Base-by-base conservation (phyloP, 2,329 filamentous ascomycete genomes). In the Claviceps spartinae region DNA sequence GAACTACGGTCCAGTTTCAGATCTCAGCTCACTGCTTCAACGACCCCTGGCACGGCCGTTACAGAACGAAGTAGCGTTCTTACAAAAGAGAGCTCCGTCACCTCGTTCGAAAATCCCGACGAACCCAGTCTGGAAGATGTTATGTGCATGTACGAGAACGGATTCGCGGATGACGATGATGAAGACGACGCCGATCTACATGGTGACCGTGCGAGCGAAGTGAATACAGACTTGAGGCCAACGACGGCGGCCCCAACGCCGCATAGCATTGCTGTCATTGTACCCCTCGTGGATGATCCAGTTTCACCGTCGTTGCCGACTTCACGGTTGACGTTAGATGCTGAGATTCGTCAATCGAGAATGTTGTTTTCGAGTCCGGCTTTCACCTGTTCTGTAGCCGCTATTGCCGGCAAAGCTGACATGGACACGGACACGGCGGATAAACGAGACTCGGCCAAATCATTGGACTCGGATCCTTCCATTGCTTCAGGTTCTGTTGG, bases 41-140 rank as follows among this genome's bases (percentile, higher is more conserved):
- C 76, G 5, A 69, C 71, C 26, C 76, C 75, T 36, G 89, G 84
- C 24, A 78, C 76, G 2, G 58, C 66, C 5, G 81, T 83, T n/a
- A 94, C 88, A 1, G 87, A 91, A 62, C 78, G 87, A 55, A 94
- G 87, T 65, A 95, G 89, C 62, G 75, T 93, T 48, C 66, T 84
- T 57, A 93, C 88, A 3, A 88, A 86, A 59, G 80, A 81, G 54
- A 94, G 86, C 70, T 89, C 86, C 1, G 75, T 83, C 50, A 85
- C 70, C 69, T 93, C 73, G 55, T 76, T 75, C 66, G 67, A 64
- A 41, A 66, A 70, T 16, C 73, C 77, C 55, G 79, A 82, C 56
- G 78, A 77, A 42, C 72, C 78, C 52, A 82, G 78, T 59, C 70
- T 85, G 36, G 79, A 83, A 58, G 80, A 84, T 69, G 76, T 88